A percentile compares a stretch with the other conserved stretches of the same genome.
Conservation (phyloP, 768 basidiomycete genomes). For the Cubamyces sp. region DNA sequence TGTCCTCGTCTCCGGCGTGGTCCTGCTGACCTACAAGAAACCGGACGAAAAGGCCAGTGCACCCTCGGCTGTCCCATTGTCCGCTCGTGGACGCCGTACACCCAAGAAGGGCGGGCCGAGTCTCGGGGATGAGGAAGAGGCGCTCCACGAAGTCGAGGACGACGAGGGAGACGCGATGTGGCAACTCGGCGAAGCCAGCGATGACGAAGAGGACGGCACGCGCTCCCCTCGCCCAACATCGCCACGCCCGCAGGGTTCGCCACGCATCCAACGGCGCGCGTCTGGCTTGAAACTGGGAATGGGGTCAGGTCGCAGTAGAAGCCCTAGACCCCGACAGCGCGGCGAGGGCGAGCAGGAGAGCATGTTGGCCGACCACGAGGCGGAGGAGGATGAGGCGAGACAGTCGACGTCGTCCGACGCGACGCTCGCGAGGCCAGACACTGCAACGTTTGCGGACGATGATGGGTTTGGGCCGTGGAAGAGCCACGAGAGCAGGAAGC, state of each 20-base stretch:
- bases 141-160: conserved; percentile 34
- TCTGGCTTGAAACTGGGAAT: conserved; percentile 12
- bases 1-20: conserved; percentile 87
- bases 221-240: conserved; percentile 37
- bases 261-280: conserved; percentile 10
- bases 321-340: conserved; percentile 2
- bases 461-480: conserved; percentile 35
- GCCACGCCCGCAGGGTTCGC: conserved; percentile 23
- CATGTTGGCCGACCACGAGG: conserved; percentile 28
- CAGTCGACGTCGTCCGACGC: conserved; percentile 43
- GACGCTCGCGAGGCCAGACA: conserved; percentile 36
- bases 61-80: conserved; percentile 36
- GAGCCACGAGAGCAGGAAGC: conserved; percentile 2
- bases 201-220: conserved; percentile 56
- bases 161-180: conserved; percentile 56
- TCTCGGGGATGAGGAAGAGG: conserved; percentile 46
- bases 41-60: conserved; percentile 54
- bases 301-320: conserved; percentile 11
- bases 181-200: conserved; percentile 75
- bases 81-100: conserved; percentile 33
- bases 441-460: conserved; percentile 19
- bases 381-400: conserved; percentile 40
- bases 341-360: conserved; percentile 31
- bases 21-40: conserved; percentile 93
- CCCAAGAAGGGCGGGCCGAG: conserved; percentile 30